Evolutionary conservation across 2,329 filamentous ascomycete genomes (phyloP).

Genomic region (Phialophora chinensis): DNA sequence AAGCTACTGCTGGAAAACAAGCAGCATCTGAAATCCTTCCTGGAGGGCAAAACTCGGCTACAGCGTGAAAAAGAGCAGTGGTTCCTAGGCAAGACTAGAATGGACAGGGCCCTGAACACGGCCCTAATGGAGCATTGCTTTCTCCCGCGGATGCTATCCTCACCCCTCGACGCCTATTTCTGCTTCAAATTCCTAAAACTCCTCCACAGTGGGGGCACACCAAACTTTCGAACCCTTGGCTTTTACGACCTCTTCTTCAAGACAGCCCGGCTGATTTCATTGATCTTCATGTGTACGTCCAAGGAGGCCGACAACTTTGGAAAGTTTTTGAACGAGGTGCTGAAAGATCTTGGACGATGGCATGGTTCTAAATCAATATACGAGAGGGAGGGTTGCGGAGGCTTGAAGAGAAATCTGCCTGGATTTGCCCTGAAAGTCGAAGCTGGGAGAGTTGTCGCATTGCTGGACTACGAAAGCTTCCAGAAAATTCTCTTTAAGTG

Average conservation of each 20-base stretch:
- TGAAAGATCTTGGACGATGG: slow-evolving; percentile 83
- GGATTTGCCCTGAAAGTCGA: slow-evolving; percentile 81
- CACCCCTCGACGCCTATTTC: slow-evolving; percentile 86
- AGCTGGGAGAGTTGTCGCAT: slow-evolving; percentile 71
- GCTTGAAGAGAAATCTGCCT: slow-evolving; percentile 67
- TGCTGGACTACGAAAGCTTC: slow-evolving; percentile 85
- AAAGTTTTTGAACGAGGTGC: slow-evolving; percentile 80
- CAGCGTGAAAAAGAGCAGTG: slow-evolving; percentile 77
- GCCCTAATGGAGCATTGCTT: slow-evolving; percentile 87
- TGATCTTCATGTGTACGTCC: slow-evolving; percentile 88
- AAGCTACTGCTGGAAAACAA: slow-evolving; percentile 75
- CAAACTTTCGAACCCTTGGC: slow-evolving; percentile 84
- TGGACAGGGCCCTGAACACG: slow-evolving; percentile 72
- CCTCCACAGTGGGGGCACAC: slow-evolving; percentile 81
- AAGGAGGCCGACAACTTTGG: slow-evolving; percentile 93
- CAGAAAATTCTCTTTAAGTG: slow-evolving; percentile 84
- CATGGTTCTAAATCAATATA: slow-evolving; percentile 77
- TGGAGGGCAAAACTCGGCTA: slow-evolving; percentile 71
- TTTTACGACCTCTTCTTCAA: slow-evolving; percentile 85
- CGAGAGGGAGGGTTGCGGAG: slow-evolving; percentile 77
- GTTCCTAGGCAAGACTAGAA: slow-evolving; percentile 71
- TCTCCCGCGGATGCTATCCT: slow-evolving; percentile 83
- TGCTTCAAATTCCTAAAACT: slow-evolving; percentile 85
- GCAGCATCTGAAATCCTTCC: slow-evolving; percentile 70
- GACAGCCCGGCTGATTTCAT: slow-evolving; percentile 76